Base-by-base conservation (phyloP, 2,329 filamentous ascomycete genomes). In the Trichoderma semiorbis region DNA sequence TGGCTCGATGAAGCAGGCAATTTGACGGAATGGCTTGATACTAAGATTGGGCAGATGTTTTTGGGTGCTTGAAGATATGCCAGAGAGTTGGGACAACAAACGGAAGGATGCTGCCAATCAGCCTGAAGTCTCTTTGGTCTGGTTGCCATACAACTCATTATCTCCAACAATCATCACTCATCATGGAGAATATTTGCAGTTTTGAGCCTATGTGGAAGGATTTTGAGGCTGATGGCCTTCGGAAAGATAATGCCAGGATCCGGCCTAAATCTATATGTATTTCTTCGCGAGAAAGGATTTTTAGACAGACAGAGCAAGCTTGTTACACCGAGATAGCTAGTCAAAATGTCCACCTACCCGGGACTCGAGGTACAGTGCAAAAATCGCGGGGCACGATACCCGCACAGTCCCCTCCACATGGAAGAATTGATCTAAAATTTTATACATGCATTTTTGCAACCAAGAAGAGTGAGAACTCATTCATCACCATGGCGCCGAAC, bases 1-100 rank as follows among this genome's bases (percentile, higher is more conserved):
- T 86, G 90, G 21, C 80, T 93, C 7, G 90, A 92, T 69, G 83
- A 87, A 4, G 81, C 81, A 10, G 87, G 88, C 0, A 81, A 86
- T 63, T 75, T 90, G 6, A 79, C 81, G 0, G 39, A 74, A 0
- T 90, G 88, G 87, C 78, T 90, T 4, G 83, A 89, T 63, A 67
- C 74, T 2, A 80, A 82, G 64, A 78, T 89, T 8, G 70, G 69
- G 0, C 43, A 69, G 21, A 62, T 72, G 30, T 67, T 69, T 75
- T 16, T 58, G 34, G 21, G 5, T 16, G 12, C 18, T 6, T 24
- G 32, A 70, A 16, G 10, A 12, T 1, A 32, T 32, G 8, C 2
- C 0, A 32, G 30, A 10, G 8, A 32, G 2, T 32, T 1, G 8
- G 5, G 3, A 8, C 30, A 32, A 32, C 8, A 8, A 30, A 30